Conservation (phyloP, 768 basidiomycete genomes). For the Sistotremastrum niveocremeum region DNA sequence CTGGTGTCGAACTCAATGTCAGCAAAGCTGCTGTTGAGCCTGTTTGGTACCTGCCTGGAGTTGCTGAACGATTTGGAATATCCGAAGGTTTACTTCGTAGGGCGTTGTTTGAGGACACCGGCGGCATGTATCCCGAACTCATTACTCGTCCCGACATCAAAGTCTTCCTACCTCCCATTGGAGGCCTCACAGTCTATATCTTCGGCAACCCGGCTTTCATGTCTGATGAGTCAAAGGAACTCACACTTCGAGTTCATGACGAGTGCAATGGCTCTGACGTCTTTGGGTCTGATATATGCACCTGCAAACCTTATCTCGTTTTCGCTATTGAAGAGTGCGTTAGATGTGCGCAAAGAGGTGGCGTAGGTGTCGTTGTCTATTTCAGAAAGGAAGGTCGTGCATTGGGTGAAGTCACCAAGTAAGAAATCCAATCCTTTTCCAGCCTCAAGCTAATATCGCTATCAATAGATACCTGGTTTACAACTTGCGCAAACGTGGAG, state of each 20-base stretch:
- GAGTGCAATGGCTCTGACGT: conserved; percentile 97
- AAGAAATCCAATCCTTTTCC: conserved; percentile 12
- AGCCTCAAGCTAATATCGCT: neutral
- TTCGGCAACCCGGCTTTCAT: conserved; percentile 77
- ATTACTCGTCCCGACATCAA: conserved; percentile 94
- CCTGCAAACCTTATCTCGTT: conserved; percentile 84
- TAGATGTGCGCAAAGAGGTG: conserved; percentile 66
- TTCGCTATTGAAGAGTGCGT: conserved; percentile 94
- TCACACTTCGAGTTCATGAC: conserved; percentile 85
- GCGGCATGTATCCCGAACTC: conserved; percentile 91
- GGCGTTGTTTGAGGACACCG: conserved; percentile 93
- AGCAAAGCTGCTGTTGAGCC: conserved; percentile 94
- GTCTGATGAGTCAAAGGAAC: conserved; percentile 60
- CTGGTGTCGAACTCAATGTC: conserved; percentile 79
- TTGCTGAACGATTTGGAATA: conserved; percentile 92
- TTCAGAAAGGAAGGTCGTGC: conserved; percentile 92
- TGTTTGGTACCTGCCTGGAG: conserved; percentile 89
- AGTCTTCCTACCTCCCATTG: conserved; percentile 91
- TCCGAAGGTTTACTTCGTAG: conserved; percentile 76
- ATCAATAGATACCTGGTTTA: conserved; percentile 72
- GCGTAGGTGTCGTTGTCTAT: conserved; percentile 88
- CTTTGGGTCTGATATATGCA: conserved; percentile 87
- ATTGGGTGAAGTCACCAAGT: conserved; percentile 89
- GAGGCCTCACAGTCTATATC: conserved; percentile 83
- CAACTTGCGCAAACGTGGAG: conserved; percentile 89